Base-by-base conservation (phyloP, 768 basidiomycete species). In the Termitomyces sp. region DNA sequence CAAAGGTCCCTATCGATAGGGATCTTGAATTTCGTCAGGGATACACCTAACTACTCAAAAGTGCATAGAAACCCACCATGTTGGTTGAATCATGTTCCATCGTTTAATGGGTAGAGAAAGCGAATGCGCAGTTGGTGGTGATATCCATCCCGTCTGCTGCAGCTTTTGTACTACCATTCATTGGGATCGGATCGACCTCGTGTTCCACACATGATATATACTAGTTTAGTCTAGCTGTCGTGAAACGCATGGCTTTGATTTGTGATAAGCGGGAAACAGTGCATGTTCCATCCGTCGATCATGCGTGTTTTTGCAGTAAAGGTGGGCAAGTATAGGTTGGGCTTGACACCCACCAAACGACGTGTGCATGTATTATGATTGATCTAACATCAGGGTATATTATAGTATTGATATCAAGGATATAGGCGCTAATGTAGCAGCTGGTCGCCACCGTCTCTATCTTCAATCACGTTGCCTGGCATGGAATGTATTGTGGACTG, bases 1-100 rank as follows among this genome's bases (percentile, higher is more conserved):
- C 83, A 84, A 25, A 85, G 70, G 65, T 84, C 80, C 54, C 79
- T 65, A 48, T 79, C 76, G 54, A 66, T 54, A 15, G 65, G 58
- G 50, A 46, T 27, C 51, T 36, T 27, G 23, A 5, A 13, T 16
- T 18, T 32, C 12, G 13, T 56, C 32, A 32, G 22, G 20, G 46
- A 20, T n/a, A 39, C 18, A 20, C 35, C 33, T 23, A 5, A 2
- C 18, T 25, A 44, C 22, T 3, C 20, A 20, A 11, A 18, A 10
- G 7, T 6, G 18, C 31, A 22, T n/a, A 40, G 18, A 9, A 50
- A 32, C 39, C 13, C 15, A 41, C 50, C 36, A 23, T 50, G 38
- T 40, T 57, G 23, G 38, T 20, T 5, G 46, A 1, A 12, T 43
- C 40, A 16, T 48, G 59, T 18, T 52, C 32, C 49, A 53, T 43